Conservation (phyloP, 441 rosid species). For the Biscutella laevigata region DNA sequence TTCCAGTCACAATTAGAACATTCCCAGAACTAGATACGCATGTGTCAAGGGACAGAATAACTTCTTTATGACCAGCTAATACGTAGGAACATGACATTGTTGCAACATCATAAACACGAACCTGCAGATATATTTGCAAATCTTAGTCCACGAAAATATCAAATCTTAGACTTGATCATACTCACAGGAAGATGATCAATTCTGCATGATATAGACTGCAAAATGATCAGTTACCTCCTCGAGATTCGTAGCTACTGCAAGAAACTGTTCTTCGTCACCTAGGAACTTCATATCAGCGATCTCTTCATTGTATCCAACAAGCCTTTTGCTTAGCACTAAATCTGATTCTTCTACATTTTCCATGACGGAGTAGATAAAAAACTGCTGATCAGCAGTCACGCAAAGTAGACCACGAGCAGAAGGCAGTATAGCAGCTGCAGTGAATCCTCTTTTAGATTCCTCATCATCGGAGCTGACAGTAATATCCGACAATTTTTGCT, state of each 20-base stretch:
- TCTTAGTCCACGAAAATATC: slow-evolving; percentile 6
- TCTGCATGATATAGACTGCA: background rate
- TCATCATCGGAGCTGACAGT: slow-evolving; percentile 46
- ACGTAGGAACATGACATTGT: slow-evolving; percentile 94
- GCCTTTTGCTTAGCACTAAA: slow-evolving; percentile 57
- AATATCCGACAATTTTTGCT: slow-evolving; percentile 79
- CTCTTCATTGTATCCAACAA: slow-evolving; percentile 88
- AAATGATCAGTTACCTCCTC: slow-evolving; percentile 57
- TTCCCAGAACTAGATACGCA: slow-evolving; percentile 56
- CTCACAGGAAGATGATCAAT: slow-evolving; percentile 8
- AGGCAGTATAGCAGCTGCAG: slow-evolving; percentile 59
- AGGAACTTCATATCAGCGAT: slow-evolving; percentile 86
- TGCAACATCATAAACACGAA: slow-evolving; percentile 77
- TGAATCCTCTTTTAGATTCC: slow-evolving; percentile 70
- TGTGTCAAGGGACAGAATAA: slow-evolving; percentile 76
- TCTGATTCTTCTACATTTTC: slow-evolving; percentile 39
- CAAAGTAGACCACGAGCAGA: slow-evolving; percentile 71
- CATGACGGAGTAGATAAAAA: slow-evolving; percentile 49
- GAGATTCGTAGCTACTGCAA: slow-evolving; percentile 91
- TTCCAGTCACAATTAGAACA: slow-evolving; percentile 67
- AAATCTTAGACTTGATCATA: slow-evolving; percentile 9
- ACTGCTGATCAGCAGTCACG: slow-evolving; percentile 91
- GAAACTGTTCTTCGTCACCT: slow-evolving; percentile 79
- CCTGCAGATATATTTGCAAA: slow-evolving; percentile 40
- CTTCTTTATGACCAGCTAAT: slow-evolving; percentile 76